Percentiles rank a stretch among this genome's conserved stretches.
Evolutionary conservation across 768 basidiomycete species (phyloP).

Genomic region (Pulveroboletus sp.): DNA sequence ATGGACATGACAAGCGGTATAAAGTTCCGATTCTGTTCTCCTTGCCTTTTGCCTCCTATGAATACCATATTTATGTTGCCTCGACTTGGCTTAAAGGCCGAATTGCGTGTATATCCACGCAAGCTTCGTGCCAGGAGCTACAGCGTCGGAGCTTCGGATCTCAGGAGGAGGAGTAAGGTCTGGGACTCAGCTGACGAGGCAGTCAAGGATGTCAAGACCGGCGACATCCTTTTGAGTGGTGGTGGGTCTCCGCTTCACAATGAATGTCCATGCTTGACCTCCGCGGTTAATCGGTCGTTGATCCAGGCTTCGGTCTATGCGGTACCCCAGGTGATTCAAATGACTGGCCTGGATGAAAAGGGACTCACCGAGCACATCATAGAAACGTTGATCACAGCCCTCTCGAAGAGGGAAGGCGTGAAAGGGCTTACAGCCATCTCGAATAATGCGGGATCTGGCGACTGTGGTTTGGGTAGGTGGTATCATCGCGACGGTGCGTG

Average conservation of each 20-base stretch:
- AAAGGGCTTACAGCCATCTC: constrained; percentile 72
- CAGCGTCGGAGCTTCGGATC: constrained; percentile 5
- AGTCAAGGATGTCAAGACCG: constrained; percentile 75
- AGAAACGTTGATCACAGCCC: constrained; percentile 79
- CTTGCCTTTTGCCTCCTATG: not conserved
- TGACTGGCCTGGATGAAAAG: not conserved
- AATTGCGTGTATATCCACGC: constrained; percentile 3
- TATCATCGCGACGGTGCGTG: not conserved
- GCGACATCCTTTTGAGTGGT: constrained; percentile 71
- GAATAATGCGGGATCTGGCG: constrained; percentile 74
- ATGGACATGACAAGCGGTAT: not conserved
- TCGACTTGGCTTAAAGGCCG: constrained; percentile 4
- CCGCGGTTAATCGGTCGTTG: no score
- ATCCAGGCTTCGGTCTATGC: constrained; percentile 79
- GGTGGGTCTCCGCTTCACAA: constrained; percentile 49
- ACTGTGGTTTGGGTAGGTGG: constrained; percentile 60
- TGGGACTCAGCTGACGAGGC: constrained; percentile 79
- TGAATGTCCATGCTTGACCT: not conserved
- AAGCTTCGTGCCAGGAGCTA: constrained; percentile 3
- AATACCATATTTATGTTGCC: constrained; percentile 3
- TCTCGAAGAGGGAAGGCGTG: constrained; percentile 68
- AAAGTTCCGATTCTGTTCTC: not conserved
- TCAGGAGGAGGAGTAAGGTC: constrained; percentile 50
- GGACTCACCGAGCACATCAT: not conserved
- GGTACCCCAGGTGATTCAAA: constrained; percentile 66